phyloP scores from a whole-genome alignment of 257 asterid species.

The Lantana camara region DNA sequence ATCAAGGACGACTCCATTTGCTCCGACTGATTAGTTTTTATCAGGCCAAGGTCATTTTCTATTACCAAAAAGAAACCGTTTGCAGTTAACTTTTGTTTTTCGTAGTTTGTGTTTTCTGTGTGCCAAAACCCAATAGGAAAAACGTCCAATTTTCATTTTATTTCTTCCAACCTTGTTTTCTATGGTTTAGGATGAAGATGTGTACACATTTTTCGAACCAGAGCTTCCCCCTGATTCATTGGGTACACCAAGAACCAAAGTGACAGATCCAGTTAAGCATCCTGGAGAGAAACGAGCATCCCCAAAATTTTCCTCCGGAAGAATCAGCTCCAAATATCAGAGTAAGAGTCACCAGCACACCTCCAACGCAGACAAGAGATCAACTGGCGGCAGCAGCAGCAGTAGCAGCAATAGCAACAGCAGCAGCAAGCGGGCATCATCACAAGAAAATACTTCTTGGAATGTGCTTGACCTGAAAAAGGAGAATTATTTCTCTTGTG shows the following conservation, averaged over 20 bases:
- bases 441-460: conserved; percentile 52
- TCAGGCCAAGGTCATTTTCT: too few species aligned
- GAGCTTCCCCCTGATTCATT: conserved; percentile 65
- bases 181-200: conserved; percentile 75
- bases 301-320: conserved; percentile 43
- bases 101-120: too few species aligned
- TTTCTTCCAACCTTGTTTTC: not conserved
- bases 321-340: conserved; percentile 46
- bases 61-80: too few species aligned
- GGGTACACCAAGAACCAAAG: conserved; percentile 46
- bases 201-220: conserved; percentile 77
- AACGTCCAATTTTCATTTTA: not conserved
- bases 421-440: conserved; percentile 42
- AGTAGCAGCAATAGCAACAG: conserved; percentile 25
- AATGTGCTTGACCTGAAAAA: conserved; percentile 76
- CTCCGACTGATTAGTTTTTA: not conserved
- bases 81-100: too few species aligned
- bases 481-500: conserved; percentile 87
- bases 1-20: not conserved
- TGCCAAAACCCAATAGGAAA: not conserved
- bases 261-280: conserved; percentile 37
- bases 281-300: conserved; percentile 43
- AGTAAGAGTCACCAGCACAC: conserved; percentile 34
- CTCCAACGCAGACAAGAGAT: conserved; percentile 39
- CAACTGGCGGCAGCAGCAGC: conserved; percentile 36